phyloP scores from a whole-genome alignment of 768 basidiomycete species.

The Mycena olivaceomarginata region DNA sequence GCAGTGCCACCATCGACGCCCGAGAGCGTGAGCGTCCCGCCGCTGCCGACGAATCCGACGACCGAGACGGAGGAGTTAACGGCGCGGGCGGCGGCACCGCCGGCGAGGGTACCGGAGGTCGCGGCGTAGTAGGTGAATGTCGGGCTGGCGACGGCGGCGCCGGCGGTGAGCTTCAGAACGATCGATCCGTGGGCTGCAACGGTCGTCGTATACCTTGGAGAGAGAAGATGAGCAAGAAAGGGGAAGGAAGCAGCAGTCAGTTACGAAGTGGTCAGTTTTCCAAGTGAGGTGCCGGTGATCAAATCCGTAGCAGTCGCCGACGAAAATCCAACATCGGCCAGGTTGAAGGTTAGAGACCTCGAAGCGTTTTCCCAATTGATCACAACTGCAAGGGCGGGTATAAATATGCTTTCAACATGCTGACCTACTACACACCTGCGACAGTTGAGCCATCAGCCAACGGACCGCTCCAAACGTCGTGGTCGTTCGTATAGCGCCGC shows the following conservation, averaged over 20 bases:
- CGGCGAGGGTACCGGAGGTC: constrained; percentile 56
- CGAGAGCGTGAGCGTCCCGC: constrained; percentile 65
- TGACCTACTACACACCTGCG: constrained; percentile 55
- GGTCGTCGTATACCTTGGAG: constrained; percentile 57
- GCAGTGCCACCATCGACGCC: constrained; percentile 62
- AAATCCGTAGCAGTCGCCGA: constrained; percentile 64
- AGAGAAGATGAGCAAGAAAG: neutral
- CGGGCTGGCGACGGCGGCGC: constrained; percentile 49
- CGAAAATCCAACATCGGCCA: constrained; percentile 64
- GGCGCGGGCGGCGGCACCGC: constrained; percentile 59
- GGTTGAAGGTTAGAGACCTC: constrained; percentile 62
- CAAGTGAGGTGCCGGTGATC: constrained; percentile 61
- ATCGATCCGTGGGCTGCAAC: constrained; percentile 59
- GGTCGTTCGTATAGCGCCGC: constrained; percentile 69
- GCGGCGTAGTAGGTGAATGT: constrained; percentile 59
- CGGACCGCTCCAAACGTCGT: constrained; percentile 70
- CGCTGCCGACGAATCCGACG: constrained; percentile 64
- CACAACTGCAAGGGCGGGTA: constrained; percentile 55
- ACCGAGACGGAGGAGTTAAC: constrained; percentile 61
- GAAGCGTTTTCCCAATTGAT: constrained; percentile 66
- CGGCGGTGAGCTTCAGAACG: constrained; percentile 60
- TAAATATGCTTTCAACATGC: constrained; percentile 14
- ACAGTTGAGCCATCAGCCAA: constrained; percentile 68
- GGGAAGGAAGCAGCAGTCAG: constrained; percentile 21
- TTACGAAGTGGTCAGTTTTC: constrained; percentile 59